Evolutionary conservation across 306 rosid genomes (phyloP).

Genomic region (Glycine soja): DNA sequence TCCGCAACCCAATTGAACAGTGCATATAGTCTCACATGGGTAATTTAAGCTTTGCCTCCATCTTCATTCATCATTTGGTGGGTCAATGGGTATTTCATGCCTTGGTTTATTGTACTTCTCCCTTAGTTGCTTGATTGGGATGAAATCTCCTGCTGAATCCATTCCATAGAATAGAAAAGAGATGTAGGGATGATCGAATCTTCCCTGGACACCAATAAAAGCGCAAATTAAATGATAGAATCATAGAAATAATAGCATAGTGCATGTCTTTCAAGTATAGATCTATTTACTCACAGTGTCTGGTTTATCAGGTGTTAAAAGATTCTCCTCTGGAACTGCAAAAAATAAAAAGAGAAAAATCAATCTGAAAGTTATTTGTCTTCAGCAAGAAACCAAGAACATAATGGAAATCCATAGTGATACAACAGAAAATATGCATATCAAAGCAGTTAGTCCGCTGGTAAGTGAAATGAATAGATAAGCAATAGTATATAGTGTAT

Average conservation of each 20-base stretch:
- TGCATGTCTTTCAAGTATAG: background rate
- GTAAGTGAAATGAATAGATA: slow-evolving; percentile 8
- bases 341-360: slow-evolving; percentile 30
- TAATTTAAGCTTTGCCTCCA: slow-evolving; percentile 53
- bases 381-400: slow-evolving; percentile 18
- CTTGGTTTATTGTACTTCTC: slow-evolving; percentile 85
- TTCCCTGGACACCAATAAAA: slow-evolving; percentile 60
- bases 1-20: background rate
- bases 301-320: slow-evolving; percentile 66
- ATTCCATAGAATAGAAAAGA: slow-evolving; percentile 89
- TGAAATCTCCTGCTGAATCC: slow-evolving; percentile 93
- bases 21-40: slow-evolving; percentile 19
- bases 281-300: slow-evolving; percentile 61
- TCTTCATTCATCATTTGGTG: slow-evolving; percentile 64
- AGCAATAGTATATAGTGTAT: background rate
- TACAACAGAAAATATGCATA: background rate
- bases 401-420: too few relatives aligned
- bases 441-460: slow-evolving; percentile 17
- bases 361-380: slow-evolving; percentile 36
- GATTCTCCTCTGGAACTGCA: slow-evolving; percentile 94
- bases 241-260: background rate
- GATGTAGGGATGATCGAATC: slow-evolving; percentile 85
- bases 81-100: slow-evolving; percentile 76
- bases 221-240: slow-evolving; percentile 7
- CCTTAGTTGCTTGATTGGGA: slow-evolving; percentile 87